phyloP scores from a whole-genome alignment of 352 stramenopile genomes.

The Globisporangium yorkense region DNA sequence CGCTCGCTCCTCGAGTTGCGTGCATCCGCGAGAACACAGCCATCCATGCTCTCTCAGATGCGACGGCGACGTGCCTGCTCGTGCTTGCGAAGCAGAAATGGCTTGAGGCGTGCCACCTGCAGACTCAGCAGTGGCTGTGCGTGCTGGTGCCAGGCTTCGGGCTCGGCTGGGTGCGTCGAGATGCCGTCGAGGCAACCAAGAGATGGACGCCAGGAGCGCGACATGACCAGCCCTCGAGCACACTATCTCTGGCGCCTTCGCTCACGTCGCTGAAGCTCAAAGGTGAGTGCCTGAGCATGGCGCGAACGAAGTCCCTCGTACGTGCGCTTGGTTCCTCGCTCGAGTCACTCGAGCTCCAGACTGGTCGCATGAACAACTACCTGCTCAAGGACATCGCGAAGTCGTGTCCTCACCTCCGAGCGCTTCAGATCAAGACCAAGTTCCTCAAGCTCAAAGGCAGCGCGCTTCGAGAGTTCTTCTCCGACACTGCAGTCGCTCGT shows the following conservation, averaged over 20 bases:
- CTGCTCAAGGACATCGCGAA: not conserved
- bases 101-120: constrained; percentile 4
- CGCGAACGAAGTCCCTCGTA: constrained; percentile 3
- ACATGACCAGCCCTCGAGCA: not conserved
- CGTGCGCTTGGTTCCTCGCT: not conserved
- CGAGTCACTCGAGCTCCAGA: constrained; percentile 7
- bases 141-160: constrained; percentile 6
- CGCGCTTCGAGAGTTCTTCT: not conserved
- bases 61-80: not conserved
- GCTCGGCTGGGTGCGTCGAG: constrained; percentile 4
- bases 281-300: not conserved
- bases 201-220: not conserved
- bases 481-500: not conserved
- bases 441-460: constrained; percentile 1
- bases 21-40: not conserved
- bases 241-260: not conserved
- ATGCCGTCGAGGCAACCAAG: not conserved
- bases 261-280: constrained; percentile 3
- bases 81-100: not conserved
- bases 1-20: not conserved
- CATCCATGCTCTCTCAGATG: not conserved
- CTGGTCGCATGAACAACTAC: not conserved
- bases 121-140: not conserved
- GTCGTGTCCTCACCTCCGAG: constrained; percentile 2
- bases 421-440: constrained; percentile 1